Evolutionary conservation across 345 rosid genomes (phyloP).

Genomic region (Pistacia vera): DNA sequence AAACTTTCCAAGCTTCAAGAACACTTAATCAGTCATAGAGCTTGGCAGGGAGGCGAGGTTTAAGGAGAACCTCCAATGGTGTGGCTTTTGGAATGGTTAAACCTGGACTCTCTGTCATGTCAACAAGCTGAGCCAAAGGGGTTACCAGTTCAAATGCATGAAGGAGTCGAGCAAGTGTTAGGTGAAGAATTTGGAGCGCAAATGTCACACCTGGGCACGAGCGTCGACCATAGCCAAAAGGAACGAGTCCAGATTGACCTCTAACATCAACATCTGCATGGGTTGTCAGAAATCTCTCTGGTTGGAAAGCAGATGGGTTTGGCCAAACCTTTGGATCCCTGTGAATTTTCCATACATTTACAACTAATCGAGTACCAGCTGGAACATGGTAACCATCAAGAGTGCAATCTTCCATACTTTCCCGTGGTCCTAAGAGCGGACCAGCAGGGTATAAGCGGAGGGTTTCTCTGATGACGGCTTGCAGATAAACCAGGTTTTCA

Average conservation of each 20-base stretch:
- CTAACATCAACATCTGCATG: slow-evolving; percentile 36
- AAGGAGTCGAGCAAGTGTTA: slow-evolving; percentile 44
- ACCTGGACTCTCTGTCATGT: slow-evolving; percentile 47
- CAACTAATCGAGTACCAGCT: slow-evolving; percentile 48
- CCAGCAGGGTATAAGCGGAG: slow-evolving; percentile 59
- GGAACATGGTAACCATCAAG: slow-evolving; percentile 45
- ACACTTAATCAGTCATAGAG: slow-evolving; percentile 9
- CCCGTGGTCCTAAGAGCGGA: slow-evolving; percentile 56
- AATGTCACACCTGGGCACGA: slow-evolving; percentile 49
- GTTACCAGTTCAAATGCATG: slow-evolving; percentile 43
- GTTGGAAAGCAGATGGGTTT: slow-evolving; percentile 44
- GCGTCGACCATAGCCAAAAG: slow-evolving; percentile 56
- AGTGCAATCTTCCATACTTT: slow-evolving; percentile 51
- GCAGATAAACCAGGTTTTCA: slow-evolving; percentile 46
- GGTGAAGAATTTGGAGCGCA: slow-evolving; percentile 40
- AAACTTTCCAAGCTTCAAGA: neutral
- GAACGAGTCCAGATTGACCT: slow-evolving; percentile 53
- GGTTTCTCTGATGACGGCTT: slow-evolving; percentile 66
- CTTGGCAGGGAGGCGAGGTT: slow-evolving; percentile 38
- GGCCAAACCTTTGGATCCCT: slow-evolving; percentile 43
- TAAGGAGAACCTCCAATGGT: slow-evolving; percentile 42
- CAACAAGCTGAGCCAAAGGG: slow-evolving; percentile 23
- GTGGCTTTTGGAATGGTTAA: slow-evolving; percentile 48
- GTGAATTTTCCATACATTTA: slow-evolving; percentile 59
- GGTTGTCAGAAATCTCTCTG: slow-evolving; percentile 52